phyloP scores from a whole-genome alignment of 352 stramenopile species.

The Pythium insidiosum region DNA sequence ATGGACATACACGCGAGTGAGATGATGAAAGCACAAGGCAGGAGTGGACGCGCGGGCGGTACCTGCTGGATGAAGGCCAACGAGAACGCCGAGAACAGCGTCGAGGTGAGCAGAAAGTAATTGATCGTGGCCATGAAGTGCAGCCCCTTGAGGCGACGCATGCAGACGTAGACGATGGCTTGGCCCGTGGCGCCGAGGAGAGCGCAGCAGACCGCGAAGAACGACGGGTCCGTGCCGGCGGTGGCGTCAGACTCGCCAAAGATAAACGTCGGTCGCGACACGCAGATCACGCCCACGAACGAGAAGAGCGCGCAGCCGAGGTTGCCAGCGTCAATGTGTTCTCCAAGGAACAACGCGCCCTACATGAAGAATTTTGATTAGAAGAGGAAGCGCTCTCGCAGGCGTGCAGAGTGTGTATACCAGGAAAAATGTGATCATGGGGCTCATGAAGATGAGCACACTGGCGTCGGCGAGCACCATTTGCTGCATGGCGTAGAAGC shows the following conservation, averaged over 20 bases:
- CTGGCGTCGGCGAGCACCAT: conserved; percentile 57
- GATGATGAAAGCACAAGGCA: too few species aligned
- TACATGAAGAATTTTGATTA: conserved; percentile 6
- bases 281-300: conserved; percentile 32
- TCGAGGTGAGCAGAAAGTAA: conserved; percentile 40
- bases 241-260: conserved; percentile 25
- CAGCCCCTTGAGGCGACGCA: conserved; percentile 35
- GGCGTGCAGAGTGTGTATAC: too few species aligned
- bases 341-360: conserved; percentile 28
- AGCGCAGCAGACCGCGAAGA: conserved; percentile 19
- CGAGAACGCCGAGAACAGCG: conserved; percentile 24
- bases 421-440: conserved; percentile 51
- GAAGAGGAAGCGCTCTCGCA: too few species aligned
- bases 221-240: conserved; percentile 17
- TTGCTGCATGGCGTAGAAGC: conserved; percentile 46
- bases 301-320: conserved; percentile 28
- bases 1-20: neutral
- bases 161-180: conserved; percentile 29
- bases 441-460: conserved; percentile 56
- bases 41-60: too few species aligned
- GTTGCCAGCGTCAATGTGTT: conserved; percentile 26
- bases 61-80: conserved; percentile 22
- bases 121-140: conserved; percentile 53
- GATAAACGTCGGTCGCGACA: conserved; percentile 33
- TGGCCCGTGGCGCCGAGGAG: conserved; percentile 24